Evolutionary conservation across 352 stramenopile genomes (phyloP).

Genomic region (Aphanomyces stellatus): DNA sequence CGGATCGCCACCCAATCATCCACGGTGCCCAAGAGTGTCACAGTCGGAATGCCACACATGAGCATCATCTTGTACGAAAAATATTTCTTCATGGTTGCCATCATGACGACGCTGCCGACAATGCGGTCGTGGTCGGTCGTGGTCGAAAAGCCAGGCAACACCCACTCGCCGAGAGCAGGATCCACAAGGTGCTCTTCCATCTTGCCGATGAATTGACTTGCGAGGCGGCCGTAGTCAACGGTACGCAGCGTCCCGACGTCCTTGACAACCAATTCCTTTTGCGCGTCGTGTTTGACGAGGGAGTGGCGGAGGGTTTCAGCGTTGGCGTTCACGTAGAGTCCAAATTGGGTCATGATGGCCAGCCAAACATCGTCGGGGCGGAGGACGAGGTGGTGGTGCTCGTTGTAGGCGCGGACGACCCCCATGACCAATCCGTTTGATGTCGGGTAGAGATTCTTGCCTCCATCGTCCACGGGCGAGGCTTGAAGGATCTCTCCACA

Average conservation of each 20-base stretch:
- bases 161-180: neutral
- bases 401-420: conserved; percentile 2
- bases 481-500: neutral
- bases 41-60: neutral
- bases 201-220: neutral
- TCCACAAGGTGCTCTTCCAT: conserved; percentile 1
- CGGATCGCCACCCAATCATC: conserved; percentile 2
- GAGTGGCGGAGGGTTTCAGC: neutral
- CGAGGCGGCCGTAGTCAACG: neutral
- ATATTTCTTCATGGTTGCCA: conserved; percentile 13
- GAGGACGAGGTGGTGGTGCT: conserved; percentile 9
- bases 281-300: neutral
- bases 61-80: neutral
- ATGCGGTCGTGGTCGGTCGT: conserved; percentile 9
- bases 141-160: neutral
- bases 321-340: neutral
- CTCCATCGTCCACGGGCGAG: neutral
- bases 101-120: conserved; percentile 13
- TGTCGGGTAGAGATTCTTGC: neutral
- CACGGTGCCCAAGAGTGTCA: neutral
- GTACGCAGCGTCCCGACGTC: neutral
- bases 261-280: neutral
- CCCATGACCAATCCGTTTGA: conserved; percentile 1
- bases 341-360: conserved; percentile 11
- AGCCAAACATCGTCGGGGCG: conserved; percentile 14